Percentiles rank a stretch among this genome's conserved stretches.
Conservation (phyloP, 108 stramenopile species). For the Fistulifera solaris region DNA sequence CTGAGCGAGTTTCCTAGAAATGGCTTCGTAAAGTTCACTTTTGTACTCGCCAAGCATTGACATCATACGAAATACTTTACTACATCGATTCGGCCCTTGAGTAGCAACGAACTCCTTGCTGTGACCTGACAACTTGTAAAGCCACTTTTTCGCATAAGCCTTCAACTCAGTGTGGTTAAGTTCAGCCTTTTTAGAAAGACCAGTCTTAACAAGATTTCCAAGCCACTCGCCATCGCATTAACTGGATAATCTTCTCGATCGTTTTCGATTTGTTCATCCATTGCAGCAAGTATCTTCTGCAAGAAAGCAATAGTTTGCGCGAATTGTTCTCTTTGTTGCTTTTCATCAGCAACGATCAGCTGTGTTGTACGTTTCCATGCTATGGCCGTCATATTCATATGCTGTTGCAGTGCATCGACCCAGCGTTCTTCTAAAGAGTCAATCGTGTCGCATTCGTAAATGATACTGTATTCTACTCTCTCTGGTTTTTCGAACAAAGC, state of each 20-base stretch:
- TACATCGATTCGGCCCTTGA: conserved; percentile 1
- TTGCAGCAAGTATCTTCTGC: not conserved
- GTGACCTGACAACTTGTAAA: not conserved
- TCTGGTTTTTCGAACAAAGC: too few species aligned
- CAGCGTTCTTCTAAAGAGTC: too few species aligned
- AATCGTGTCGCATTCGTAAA: too few species aligned
- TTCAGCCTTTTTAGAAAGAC: too few species aligned
- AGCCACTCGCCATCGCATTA: too few species aligned
- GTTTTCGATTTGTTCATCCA: not conserved
- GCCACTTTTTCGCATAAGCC: too few species aligned
- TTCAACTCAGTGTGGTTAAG: too few species aligned
- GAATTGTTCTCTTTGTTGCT: conserved; percentile 1
- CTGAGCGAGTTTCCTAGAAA: conserved; percentile 2
- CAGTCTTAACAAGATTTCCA: too few species aligned
- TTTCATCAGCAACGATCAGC: not conserved
- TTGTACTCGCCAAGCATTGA: not conserved
- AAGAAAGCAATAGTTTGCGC: not conserved
- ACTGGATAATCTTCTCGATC: too few species aligned
- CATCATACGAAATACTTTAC: not conserved
- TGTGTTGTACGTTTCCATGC: conserved; percentile 2
- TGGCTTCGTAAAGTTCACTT: not conserved
- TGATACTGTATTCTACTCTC: too few species aligned
- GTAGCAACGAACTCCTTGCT: not conserved
- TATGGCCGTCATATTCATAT: not conserved
- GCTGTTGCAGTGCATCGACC: too few species aligned